Base-by-base conservation (phyloP, 305 asterid species). In the Fraxinus ornus region DNA sequence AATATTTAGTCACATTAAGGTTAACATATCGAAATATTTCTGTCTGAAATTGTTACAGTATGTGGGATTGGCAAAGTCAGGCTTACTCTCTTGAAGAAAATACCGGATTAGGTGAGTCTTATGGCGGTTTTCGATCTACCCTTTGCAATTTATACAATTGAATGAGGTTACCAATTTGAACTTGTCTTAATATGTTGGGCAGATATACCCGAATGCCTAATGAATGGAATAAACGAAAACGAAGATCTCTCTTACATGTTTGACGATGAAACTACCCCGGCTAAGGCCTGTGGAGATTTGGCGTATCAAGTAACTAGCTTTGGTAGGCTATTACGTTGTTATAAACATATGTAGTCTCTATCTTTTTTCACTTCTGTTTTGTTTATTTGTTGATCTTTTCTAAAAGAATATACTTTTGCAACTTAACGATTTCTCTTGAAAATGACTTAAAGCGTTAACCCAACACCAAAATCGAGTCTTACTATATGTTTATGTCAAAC, bases 281-380 rank as follows among this genome's bases (percentile, higher is more conserved):
- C 86, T 22, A 91, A 94, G 88, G 94, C 89, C 36, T 90, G 90
- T 81, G 89, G 91, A 26, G 94, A 91, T 75, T 83, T 89, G 32
- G 83, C 94, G 74, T 80, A 83, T 86, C 84, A 84, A 62, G 88
- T 80, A 21, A 79, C 83, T 52, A 73, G 78, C 33, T 82, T 68
- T 57, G 95, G 97, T 93, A 91, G 62, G 78, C 5, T 22, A 49
- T 47, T 62, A 1, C 79, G 24, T 26, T 26, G 30, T 26, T 26
- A 26, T 41, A 22, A 47, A 60, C 35, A 22, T n/a, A 71, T 78
- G 24, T 22, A 10, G 17, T 39, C 19, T 13, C 26, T 82, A 75
- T 76, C 68, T 26, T 37, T 1, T 70, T 71, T 9, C 28, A 12
- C 70, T 72, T 66, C 78, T 10, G 47, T 49, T 60, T 77, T 12